Base-by-base conservation (phyloP, 352 stramenopile genomes). In the Globisporangium cylindrosporum region DNA sequence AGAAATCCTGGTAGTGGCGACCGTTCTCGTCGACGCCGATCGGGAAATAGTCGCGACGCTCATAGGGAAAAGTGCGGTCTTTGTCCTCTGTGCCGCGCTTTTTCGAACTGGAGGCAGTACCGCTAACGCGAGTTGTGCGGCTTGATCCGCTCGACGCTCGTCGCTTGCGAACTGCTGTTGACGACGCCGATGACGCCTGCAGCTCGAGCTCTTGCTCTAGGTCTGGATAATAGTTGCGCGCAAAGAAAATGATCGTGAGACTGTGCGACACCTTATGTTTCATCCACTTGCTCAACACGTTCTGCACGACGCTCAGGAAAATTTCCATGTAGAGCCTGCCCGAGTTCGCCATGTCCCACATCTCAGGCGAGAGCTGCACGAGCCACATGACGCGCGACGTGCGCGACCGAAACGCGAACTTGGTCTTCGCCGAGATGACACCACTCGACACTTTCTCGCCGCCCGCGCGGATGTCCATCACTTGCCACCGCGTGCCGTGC, bases 371-470 rank as follows among this genome's bases (percentile, higher is more conserved):
- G 69, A 99, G 90, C 76, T 99, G 97, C 46, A 99, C 94, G 32
- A 99, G 83, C 97, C 97, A 99, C 78, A 99, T 97, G 62, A 99
- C 94, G 12, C 97, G 84, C 54, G 97, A 97, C 29, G 94, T 98
- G 25, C 95, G 91, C 70, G 95, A 95, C 20, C 84, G 90, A 62
- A 97, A 99, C 1, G 96, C 98, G 66, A 99, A 98, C 72, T 98
- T 99, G 32, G 98, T 99, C 14, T 90, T 86, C 8, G 93, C 80
- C 4, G 93, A 97, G 57, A 99, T 89, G 36, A 99, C 88, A 46
- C 97, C 98, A 25, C 90, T 98, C 59, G 86, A 80, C 18, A 98
- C 90, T 9, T 84, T 81, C n/a, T 92, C 73, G 29, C 81, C 79
- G 24, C 93, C 84, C 7, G 85, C 79, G 53, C 95, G 91, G 41